phyloP scores from a whole-genome alignment of 164 flowering plant species.

The Protea cynaroides region DNA sequence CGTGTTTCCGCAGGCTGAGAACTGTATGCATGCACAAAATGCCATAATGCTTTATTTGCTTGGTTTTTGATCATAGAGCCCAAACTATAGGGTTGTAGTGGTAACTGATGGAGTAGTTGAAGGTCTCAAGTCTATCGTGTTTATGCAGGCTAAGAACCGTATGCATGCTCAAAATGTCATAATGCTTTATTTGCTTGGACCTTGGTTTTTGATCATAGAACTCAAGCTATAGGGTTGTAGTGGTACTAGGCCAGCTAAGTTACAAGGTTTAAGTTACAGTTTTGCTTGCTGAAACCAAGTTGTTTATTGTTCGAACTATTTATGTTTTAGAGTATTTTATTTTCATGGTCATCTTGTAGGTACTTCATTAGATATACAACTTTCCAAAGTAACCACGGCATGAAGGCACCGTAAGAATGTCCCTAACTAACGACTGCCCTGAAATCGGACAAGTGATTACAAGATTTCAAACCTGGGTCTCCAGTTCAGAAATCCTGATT shows the following conservation, averaged over 20 bases:
- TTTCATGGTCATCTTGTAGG: too few relatives aligned
- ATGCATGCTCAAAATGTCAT: constrained; percentile 98
- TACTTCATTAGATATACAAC: too few relatives aligned
- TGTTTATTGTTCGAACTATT: too few relatives aligned
- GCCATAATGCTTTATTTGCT: constrained; percentile 87
- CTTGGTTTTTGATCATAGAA: constrained; percentile 27
- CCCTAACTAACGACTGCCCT: too few relatives aligned
- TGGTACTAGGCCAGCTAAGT: constrained; percentile 26
- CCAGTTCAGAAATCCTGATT: too few relatives aligned
- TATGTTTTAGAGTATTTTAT: too few relatives aligned
- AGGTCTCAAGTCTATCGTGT: constrained; percentile 85
- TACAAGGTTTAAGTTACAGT: too few relatives aligned
- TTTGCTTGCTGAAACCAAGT: too few relatives aligned
- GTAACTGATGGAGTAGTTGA: constrained; percentile 88
- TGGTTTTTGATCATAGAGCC: constrained; percentile 28
- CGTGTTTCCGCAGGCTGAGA: constrained; percentile 95
- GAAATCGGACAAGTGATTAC: too few relatives aligned
- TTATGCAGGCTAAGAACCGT: constrained; percentile 93
- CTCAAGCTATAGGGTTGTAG: constrained; percentile 22
- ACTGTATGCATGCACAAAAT: constrained; percentile 95
- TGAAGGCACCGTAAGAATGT: too few relatives aligned
- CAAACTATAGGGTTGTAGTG: constrained; percentile 28
- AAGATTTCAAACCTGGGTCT: too few relatives aligned
- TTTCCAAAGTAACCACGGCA: too few relatives aligned
- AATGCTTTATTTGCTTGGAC: constrained; percentile 64